Evolutionary conservation across 768 basidiomycete genomes (phyloP).

Genomic region (Tephrocybe sp.): DNA sequence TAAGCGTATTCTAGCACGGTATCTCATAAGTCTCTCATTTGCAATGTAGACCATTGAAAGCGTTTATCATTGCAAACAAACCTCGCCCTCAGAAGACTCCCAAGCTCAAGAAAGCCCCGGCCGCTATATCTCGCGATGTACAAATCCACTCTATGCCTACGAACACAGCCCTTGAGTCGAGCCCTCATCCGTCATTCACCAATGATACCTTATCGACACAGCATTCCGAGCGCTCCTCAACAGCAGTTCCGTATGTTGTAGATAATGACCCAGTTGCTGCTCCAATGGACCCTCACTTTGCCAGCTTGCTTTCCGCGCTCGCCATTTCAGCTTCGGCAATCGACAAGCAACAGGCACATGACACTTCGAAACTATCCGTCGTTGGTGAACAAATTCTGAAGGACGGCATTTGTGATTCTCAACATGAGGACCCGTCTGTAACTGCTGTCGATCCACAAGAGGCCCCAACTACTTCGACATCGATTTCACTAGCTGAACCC

Average conservation of each 20-base stretch:
- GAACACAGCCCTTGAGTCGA: constrained; percentile 56
- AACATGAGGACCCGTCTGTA: too few species aligned
- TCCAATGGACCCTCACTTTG: constrained; percentile 66
- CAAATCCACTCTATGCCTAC: constrained; percentile 11
- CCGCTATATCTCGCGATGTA: background rate
- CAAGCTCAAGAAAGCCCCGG: constrained; percentile 23
- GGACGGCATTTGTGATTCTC: background rate
- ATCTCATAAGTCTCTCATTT: constrained; percentile 7
- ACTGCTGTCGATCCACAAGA: background rate
- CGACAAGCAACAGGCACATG: too few species aligned
- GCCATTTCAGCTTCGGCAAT: constrained; percentile 46
- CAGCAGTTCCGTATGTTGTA: constrained; percentile 30
- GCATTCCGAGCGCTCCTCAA: constrained; percentile 40
- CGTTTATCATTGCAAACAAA: constrained; percentile 64
- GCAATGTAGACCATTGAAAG: constrained; percentile 53
- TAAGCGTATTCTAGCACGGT: constrained; percentile 31
- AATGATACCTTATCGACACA: constrained; percentile 65
- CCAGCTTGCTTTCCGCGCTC: constrained; percentile 60
- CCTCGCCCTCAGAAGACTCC: constrained; percentile 45
- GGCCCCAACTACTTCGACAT: background rate
- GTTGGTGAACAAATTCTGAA: constrained; percentile 1
- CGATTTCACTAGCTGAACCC: constrained; percentile 12
- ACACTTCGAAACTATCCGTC: too few species aligned
- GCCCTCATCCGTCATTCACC: constrained; percentile 60
- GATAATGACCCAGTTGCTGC: constrained; percentile 31